These are phyloP conservation scores for Rhizoctonia solani DNA, from an alignment of 1,284 basidiomycete genomes.

Conservation along the genomic window DNA sequence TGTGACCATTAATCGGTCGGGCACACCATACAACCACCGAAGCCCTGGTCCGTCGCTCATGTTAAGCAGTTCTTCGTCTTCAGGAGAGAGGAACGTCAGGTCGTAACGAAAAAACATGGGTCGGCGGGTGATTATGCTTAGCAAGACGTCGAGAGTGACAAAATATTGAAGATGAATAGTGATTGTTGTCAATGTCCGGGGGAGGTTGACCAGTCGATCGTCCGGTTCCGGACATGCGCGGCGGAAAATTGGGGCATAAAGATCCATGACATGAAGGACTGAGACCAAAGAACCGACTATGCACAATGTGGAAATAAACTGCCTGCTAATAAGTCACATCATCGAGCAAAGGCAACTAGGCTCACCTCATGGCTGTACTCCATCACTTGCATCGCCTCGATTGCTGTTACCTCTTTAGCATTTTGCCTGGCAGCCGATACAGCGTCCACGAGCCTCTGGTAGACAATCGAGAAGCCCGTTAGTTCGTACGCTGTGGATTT, in stretches of 20 bases:
- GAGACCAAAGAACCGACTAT: no score
- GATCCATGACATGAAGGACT: neutral
- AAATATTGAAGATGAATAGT: neutral
- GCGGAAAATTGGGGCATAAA: neutral
- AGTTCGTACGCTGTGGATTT: no score
- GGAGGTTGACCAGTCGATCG: neutral
- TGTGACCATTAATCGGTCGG: neutral
- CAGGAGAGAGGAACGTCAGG: neutral
- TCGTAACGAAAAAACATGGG: constrained; percentile 22
- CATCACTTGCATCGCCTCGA: no score
- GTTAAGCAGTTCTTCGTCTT: neutral
- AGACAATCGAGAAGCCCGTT: no score
- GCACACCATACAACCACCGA: no score
- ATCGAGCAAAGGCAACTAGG: no score
- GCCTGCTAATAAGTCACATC: no score
- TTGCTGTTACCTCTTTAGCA: no score
- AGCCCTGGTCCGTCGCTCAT: neutral
- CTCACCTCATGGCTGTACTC: no score
- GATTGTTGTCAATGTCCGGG: neutral
- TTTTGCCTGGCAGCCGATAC: no score
- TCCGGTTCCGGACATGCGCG: neutral
- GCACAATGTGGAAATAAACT: no score
- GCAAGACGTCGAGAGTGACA: constrained; percentile 1
- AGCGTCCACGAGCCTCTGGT: no score
- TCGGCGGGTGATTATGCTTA: neutral